Base-by-base conservation (phyloP, 345 rosid species). In the Rhodamnia rubescens region DNA sequence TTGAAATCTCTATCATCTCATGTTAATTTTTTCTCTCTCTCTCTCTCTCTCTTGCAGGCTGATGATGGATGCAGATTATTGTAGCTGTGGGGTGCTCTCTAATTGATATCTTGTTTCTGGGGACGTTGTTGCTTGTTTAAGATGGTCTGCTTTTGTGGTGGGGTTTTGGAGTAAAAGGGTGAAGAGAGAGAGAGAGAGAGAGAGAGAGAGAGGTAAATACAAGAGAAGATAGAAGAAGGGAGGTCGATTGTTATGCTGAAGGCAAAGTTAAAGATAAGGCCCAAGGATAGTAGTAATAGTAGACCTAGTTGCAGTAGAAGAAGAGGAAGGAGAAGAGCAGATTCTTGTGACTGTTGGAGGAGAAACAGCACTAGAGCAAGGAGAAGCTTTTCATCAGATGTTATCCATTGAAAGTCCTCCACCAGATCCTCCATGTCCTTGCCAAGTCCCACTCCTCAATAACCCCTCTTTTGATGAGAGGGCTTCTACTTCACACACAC, bases 341-440 rank as follows among this genome's bases (percentile, higher is more conserved):
- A 88, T 85, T 89, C 94, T 93, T 90, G 94, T 90, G 94, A 89
- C 93, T 94, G 95, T 93, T 91, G 58, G 80, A n/a, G 87, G 81
- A 82, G 80, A 83, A 91, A 91, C 93, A 91, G 92, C 94, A 89
- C 95, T 92, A 91, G 92, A 91, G 88, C 90, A 86, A 91, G 89
- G 91, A 87, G 90, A 75, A 54, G 93, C 88, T 91, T 92, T 87
- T 86, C 97, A 84, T 94, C 99, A 95, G 95, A 94, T 95, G 96
- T 94, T 94, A 93, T 93, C 91, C 93, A 85, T 90, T 92, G 95
- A 92, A 90, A 92, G 91, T 87, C 90, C 91, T 90, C 94, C 94
- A 91, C 85, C 94, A 88, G 95, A 93, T 93, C 96, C 94, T 78
- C 88, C 96, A 51, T 90, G 92, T 91, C 87, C 94, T 85, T 89